phyloP scores from a whole-genome alignment of 345 rosid genomes.

The Orychophragmus violaceus region DNA sequence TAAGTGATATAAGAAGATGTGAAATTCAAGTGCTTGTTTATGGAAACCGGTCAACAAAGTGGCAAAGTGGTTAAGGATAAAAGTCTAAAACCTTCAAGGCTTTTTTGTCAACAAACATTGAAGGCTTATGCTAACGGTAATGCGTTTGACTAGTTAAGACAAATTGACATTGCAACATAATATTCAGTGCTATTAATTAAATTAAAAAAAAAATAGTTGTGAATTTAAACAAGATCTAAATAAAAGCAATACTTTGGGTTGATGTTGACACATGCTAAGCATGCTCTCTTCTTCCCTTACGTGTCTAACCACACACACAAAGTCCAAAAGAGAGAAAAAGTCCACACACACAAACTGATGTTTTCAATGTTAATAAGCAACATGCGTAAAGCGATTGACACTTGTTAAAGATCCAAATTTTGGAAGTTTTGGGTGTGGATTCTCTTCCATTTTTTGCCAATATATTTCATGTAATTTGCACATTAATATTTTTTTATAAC shows the following conservation, averaged over 20 bases:
- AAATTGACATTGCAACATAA: neutral
- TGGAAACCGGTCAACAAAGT: neutral
- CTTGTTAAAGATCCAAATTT: neutral
- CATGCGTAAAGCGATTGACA: neutral
- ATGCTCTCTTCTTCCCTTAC: neutral
- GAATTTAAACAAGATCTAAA: neutral
- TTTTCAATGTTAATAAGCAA: neutral
- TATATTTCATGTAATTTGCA: no score
- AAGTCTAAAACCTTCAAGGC: neutral
- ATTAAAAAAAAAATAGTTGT: no score
- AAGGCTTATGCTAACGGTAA: neutral
- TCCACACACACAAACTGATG: neutral
- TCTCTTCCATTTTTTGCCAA: neutral
- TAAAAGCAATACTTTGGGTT: neutral
- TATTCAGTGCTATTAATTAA: neutral
- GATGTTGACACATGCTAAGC: neutral
- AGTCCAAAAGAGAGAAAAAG: no score
- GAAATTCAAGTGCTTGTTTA: neutral
- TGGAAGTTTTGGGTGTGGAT: neutral
- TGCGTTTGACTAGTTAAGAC: neutral
- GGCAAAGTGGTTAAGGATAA: neutral
- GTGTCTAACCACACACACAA: neutral
- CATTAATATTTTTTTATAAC: no score
- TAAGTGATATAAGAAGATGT: neutral
- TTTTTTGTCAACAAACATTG: neutral